These are phyloP conservation scores for Vigna unguiculata DNA, from an alignment of 306 rosid species.

Conservation along the genomic window DNA sequence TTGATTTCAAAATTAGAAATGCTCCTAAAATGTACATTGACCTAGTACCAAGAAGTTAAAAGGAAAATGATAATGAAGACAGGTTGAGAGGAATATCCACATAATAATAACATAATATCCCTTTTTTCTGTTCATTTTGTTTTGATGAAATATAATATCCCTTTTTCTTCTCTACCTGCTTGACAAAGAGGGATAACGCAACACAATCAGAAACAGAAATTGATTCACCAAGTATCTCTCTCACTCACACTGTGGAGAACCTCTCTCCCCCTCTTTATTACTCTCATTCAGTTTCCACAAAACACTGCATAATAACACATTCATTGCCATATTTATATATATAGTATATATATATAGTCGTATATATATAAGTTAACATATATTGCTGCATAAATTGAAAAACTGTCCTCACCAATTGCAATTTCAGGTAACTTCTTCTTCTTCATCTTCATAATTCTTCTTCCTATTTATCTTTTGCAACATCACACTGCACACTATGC, in stretches of 20 bases:
- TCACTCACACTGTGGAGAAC: not conserved
- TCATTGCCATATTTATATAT: not conserved
- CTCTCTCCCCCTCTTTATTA: not conserved
- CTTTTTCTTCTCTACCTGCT: conserved; percentile 11
- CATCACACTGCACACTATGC: conserved; percentile 27
- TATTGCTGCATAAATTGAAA: conserved; percentile 5
- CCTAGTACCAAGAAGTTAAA: not conserved
- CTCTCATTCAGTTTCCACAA: not conserved
- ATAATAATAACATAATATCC: conserved; percentile 3
- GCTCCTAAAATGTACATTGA: not conserved
- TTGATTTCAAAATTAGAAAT: too few species aligned
- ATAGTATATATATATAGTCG: not conserved
- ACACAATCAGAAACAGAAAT: conserved; percentile 9
- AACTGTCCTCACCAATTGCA: conserved; percentile 42
- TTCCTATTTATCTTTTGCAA: not conserved
- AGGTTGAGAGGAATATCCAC: conserved; percentile 20
- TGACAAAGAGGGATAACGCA: not conserved
- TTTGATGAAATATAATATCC: not conserved
- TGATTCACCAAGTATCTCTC: conserved; percentile 10
- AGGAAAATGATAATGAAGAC: not conserved
- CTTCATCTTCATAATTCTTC: not conserved
- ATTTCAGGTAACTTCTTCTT: conserved; percentile 44
- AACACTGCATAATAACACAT: conserved; percentile 1
- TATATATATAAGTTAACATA: not conserved
- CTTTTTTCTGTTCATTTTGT: not conserved